Evolutionary conservation across 345 rosid species (phyloP).

Genomic region (Excoecaria cochinchinensis): DNA sequence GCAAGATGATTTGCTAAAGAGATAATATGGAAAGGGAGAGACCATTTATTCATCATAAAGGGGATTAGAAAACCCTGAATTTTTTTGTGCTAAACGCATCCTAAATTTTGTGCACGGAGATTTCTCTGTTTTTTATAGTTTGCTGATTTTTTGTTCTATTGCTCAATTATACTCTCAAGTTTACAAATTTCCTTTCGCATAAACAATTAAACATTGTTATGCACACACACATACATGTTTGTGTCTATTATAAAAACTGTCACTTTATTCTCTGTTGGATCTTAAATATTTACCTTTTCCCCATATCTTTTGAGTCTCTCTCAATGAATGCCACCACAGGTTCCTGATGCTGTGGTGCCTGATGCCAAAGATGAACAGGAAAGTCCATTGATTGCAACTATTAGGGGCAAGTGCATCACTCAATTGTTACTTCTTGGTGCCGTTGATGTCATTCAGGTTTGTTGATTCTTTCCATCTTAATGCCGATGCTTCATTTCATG

Average conservation of each 20-base stretch:
- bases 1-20: not conserved
- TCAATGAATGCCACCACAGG: conserved; percentile 38
- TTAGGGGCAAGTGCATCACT: conserved; percentile 92
- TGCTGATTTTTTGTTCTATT: not conserved
- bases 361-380: conserved; percentile 67
- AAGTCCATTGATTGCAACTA: conserved; percentile 63
- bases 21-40: not conserved
- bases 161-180: not conserved
- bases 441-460: conserved; percentile 81
- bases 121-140: not conserved
- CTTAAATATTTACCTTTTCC: conserved; percentile 2
- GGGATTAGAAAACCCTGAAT: not conserved
- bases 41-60: not conserved
- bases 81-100: not conserved
- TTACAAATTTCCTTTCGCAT: not conserved
- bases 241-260: not conserved
- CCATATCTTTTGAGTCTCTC: not conserved
- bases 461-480: conserved; percentile 10
- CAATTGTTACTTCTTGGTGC: conserved; percentile 81
- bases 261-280: not conserved
- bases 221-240: not conserved
- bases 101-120: not conserved
- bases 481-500: not conserved
- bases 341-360: conserved; percentile 53
- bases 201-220: not conserved